These are phyloP conservation scores for Backusella morwellensis DNA, from an alignment of 192 early-diverging fungal genomes.

Conservation along the genomic window DNA sequence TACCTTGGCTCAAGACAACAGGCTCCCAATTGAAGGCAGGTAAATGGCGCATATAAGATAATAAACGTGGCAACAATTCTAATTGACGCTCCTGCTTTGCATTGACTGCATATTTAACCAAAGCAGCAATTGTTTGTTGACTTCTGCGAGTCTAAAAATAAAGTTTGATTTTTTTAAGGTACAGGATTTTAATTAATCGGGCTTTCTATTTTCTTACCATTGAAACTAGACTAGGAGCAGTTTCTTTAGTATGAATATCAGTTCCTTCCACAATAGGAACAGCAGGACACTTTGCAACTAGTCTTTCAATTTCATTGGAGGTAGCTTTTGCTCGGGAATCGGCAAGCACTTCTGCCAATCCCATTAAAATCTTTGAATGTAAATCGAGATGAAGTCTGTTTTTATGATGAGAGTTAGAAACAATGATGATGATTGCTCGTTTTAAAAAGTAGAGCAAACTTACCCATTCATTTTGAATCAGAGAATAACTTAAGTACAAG, in stretches of 20 bases:
- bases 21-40: conserved; percentile 30
- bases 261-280: conserved; percentile 18
- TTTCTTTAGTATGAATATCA: conserved; percentile 19
- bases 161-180: neutral
- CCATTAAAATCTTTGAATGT: conserved; percentile 51
- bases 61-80: conserved; percentile 22
- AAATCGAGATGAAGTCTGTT: conserved; percentile 55
- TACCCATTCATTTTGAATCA: conserved; percentile 3
- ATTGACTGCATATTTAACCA: conserved; percentile 27
- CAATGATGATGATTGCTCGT: neutral
- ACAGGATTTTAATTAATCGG: neutral
- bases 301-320: conserved; percentile 39
- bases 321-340: conserved; percentile 42
- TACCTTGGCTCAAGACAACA: conserved; percentile 28
- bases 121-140: conserved; percentile 30
- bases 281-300: conserved; percentile 41
- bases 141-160: conserved; percentile 28
- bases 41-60: conserved; percentile 31
- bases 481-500: neutral
- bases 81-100: conserved; percentile 26
- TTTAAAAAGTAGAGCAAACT: neutral
- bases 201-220: conserved; percentile 25
- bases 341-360: conserved; percentile 49
- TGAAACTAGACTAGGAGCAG: conserved; percentile 2
- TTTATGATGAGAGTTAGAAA: neutral